These are phyloP conservation scores for Alternaria tenuissima DNA, from an alignment of 2,329 filamentous ascomycete species.

Conservation along the genomic window DNA sequence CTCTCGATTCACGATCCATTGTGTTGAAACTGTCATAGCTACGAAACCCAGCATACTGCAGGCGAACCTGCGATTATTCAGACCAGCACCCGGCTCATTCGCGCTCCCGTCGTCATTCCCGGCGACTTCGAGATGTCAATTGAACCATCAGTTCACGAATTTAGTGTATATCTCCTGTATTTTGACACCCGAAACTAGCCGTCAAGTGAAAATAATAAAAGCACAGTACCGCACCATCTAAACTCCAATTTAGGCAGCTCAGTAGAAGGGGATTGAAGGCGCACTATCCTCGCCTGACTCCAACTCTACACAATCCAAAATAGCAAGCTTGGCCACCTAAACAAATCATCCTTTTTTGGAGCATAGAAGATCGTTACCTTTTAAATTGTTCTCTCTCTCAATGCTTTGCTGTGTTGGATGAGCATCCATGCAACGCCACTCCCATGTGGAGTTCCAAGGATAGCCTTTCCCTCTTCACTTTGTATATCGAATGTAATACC, in stretches of 20 bases:
- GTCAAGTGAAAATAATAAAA: neutral
- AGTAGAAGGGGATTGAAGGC: neutral
- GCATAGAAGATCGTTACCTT: conserved; percentile 16
- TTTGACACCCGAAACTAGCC: neutral
- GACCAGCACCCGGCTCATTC: too few species aligned
- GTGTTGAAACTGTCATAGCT: too few species aligned
- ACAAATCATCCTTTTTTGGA: neutral
- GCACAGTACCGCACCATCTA: neutral
- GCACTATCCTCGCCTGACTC: too few species aligned
- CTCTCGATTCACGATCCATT: too few species aligned
- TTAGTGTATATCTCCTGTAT: too few species aligned
- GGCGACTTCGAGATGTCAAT: too few species aligned
- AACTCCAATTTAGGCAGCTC: neutral
- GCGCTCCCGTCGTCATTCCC: too few species aligned
- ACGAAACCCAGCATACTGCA: too few species aligned
- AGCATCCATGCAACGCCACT: conserved; percentile 12
- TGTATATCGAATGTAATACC: conserved; percentile 9
- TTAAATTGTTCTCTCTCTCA: conserved; percentile 2
- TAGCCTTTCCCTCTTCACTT: conserved; percentile 20
- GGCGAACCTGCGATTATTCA: too few species aligned
- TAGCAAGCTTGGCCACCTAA: conserved; percentile 10
- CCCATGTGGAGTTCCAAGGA: conserved; percentile 20
- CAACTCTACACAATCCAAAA: conserved; percentile 6
- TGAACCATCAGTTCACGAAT: too few species aligned
- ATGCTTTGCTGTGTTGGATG: conserved; percentile 6